A percentile compares a stretch with the other conserved stretches of the same genome.
Conservation (phyloP, 768 basidiomycete genomes). For the Cystoderma amianthinum region DNA sequence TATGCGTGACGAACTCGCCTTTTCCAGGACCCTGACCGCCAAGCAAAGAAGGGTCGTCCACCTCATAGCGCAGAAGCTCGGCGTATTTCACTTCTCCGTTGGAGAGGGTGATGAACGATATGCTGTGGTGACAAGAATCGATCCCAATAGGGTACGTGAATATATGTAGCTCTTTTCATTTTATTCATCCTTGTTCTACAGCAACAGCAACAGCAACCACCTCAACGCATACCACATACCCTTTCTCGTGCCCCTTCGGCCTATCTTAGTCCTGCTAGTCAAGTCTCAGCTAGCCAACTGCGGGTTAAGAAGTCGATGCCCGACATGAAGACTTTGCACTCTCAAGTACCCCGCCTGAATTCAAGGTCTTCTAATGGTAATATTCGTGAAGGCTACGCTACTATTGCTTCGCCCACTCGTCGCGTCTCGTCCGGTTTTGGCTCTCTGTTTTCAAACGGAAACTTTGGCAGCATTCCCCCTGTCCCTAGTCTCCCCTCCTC, state of each 20-base stretch:
- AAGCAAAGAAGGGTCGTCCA: conserved; percentile 92
- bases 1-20: conserved; percentile 96
- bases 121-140: conserved; percentile 89
- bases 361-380: conserved; percentile 85
- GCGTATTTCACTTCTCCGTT: conserved; percentile 89
- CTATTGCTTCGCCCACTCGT: conserved; percentile 77
- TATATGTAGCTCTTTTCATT: conserved; percentile 6
- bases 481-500: conserved; percentile 70
- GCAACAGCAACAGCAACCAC: conserved; percentile 34
- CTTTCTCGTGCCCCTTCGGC: conserved; percentile 79
- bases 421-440: conserved; percentile 68
- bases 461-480: conserved; percentile 57
- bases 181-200: conserved; percentile 10
- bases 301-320: conserved; percentile 99
- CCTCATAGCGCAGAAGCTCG: conserved; percentile 92
- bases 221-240: conserved; percentile 52
- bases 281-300: conserved; percentile 41
- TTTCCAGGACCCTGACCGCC: conserved; percentile 79
- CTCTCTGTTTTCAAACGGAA: conserved; percentile 58
- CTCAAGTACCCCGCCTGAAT: conserved; percentile 70
- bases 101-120: conserved; percentile 91
- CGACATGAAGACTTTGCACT: conserved; percentile 84
- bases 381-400: conserved; percentile 81
- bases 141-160: conserved; percentile 67
- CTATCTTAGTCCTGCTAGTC: conserved; percentile 57